A percentile compares a stretch with the other conserved stretches of the same genome.
Conservation (phyloP, 192 early-diverging fungal species). For the Entomortierella chlamydospora region DNA sequence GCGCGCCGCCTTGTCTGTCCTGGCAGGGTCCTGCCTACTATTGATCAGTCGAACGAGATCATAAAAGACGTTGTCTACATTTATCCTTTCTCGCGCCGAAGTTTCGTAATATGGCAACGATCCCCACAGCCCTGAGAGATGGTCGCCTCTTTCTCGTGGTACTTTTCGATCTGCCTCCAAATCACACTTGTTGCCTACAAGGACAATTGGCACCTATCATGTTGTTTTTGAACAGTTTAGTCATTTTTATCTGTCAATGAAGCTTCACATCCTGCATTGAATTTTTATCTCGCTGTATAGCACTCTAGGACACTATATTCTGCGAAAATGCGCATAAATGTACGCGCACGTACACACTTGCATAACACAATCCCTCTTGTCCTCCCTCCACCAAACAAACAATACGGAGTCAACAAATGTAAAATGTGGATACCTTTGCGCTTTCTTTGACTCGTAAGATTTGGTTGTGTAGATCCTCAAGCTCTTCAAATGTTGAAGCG, state of each 20-base stretch:
- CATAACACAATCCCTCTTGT: no score
- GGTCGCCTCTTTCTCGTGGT: slow-evolving; percentile 71
- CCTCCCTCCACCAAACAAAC: no score
- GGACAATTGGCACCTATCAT: slow-evolving; percentile 79
- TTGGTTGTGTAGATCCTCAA: slow-evolving; percentile 74
- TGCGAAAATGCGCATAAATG: no score
- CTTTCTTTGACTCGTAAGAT: slow-evolving; percentile 88
- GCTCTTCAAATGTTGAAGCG: slow-evolving; percentile 81
- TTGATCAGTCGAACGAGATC: slow-evolving; percentile 94
- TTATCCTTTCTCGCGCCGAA: slow-evolving; percentile 85
- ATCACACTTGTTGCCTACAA: slow-evolving; percentile 97
- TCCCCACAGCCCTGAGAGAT: slow-evolving; percentile 73
- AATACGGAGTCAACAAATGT: background rate
- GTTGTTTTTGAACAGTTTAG: background rate
- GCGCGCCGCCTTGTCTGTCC: slow-evolving; percentile 7
- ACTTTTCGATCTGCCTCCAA: slow-evolving; percentile 77
- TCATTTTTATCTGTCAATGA: no score
- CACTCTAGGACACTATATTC: no score
- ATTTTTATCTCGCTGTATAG: no score
- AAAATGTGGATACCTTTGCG: slow-evolving; percentile 55
- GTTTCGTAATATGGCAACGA: slow-evolving; percentile 85
- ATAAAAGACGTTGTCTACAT: slow-evolving; percentile 93
- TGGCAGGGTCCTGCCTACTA: slow-evolving; percentile 62
- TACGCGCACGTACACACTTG: no score
- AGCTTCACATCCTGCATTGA: no score